Evolutionary conservation across 257 asterid genomes (phyloP), one percentile per base, ranked within the genome.

Genomic region (Solanum bulbocastanum): DNA sequence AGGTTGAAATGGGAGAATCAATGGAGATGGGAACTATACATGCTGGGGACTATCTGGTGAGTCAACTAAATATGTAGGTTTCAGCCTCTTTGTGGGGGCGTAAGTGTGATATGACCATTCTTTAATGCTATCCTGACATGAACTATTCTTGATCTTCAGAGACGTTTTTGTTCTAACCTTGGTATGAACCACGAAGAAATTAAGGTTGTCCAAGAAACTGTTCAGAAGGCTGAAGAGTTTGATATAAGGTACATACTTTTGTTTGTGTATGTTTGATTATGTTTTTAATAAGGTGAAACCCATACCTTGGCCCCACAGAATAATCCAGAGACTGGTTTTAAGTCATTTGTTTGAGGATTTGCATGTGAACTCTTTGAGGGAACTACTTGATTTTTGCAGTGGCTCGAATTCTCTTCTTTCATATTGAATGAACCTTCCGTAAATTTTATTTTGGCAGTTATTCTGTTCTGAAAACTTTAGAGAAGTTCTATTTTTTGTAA

Each of bases 161-260:
- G 98, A 84, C 98, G 99, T 83, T 96, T 96, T 92, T 95, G 98
- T 89, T 94, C 98, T 84, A 95, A 95, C 91, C 98, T 95, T 87
- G 98, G 96, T 23, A 93, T 95, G 99, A 93, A 92, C 90, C 89
- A 94, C 74, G 95, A 94, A 89, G 98, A 94, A 87, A 93, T 95
- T 75, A 95, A 95, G 94, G 98, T 95, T 87, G 99, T 93, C 87
- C 98, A 94, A 90, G 99, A 96, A 92, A 92, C 99, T 27, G 98
- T 95, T 83, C 93, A 93, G 87, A 96, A 93, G 93, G 92, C 98
- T 1, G 98, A 94, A 78, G 98, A 93, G 91, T 94, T 96, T 84
- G 98, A 96, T 86, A 93, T 95, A 83, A 94, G 98, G 99, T 94
- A 91, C 52, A 46, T 18, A 81, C 30, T 79, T 27, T 30, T 49